These are phyloP conservation scores for Aspergillus biplanus DNA, from an alignment of 495 filamentous ascomycete genomes.

Conservation along the genomic window DNA sequence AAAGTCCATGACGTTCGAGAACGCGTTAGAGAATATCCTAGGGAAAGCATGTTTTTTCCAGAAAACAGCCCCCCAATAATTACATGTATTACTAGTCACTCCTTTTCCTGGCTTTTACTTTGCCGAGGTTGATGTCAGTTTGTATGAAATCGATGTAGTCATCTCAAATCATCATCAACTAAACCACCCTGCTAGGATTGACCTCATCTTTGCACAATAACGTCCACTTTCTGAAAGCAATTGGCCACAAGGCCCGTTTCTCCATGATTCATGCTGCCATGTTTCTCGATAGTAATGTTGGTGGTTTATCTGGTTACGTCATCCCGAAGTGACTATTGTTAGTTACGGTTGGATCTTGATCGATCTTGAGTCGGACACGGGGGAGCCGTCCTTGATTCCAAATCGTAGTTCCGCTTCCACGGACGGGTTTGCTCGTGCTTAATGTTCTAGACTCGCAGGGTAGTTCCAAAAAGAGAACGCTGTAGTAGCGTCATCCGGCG, in stretches of 20 bases:
- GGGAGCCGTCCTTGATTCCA: too few relatives aligned
- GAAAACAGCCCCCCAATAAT: too few relatives aligned
- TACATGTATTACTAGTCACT: too few relatives aligned
- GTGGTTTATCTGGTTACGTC: not conserved
- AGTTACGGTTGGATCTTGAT: not conserved
- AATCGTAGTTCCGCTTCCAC: too few relatives aligned
- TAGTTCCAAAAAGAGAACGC: not conserved
- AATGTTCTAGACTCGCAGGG: not conserved
- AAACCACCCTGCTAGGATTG: constrained; percentile 13
- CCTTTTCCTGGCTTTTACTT: too few relatives aligned
- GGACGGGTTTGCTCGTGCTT: too few relatives aligned
- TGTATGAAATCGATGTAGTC: not conserved
- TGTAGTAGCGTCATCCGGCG: not conserved
- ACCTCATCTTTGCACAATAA: constrained; percentile 26
- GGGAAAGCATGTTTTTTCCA: too few relatives aligned
- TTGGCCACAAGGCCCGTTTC: not conserved
- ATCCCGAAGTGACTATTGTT: constrained; percentile 1
- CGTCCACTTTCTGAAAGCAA: not conserved
- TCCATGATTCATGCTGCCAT: constrained; percentile 3
- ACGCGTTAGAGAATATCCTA: too few relatives aligned
- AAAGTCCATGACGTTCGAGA: too few relatives aligned
- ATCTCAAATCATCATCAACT: not conserved
- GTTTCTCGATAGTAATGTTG: not conserved
- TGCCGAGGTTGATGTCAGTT: too few relatives aligned
- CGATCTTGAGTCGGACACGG: too few relatives aligned